Base-by-base conservation (phyloP, 805 yeast genomes). In the Saccharomycopsis lassenensis region DNA sequence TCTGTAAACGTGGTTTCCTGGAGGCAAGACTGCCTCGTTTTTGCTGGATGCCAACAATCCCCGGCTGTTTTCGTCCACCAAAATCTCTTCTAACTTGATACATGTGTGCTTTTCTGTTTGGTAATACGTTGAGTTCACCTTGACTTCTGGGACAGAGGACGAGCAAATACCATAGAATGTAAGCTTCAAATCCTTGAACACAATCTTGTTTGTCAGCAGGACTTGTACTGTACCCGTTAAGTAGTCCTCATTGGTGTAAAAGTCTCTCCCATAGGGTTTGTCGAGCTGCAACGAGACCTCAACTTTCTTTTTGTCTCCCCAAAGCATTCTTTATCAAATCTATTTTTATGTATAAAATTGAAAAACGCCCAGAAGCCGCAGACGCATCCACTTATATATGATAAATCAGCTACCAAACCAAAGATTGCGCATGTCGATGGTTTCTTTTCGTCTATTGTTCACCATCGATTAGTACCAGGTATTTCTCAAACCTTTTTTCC, bases 201-300 rank as follows among this genome's bases (percentile, higher is more conserved):
- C 7, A 16, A 38, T 28, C 22, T 35, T 29, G 8, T 11, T 5
- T 4, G 7, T 5, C 3, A 31, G 18, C 15, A 4, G 25, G 14
- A 38, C n/a, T 8, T 7, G 2, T 7, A 40, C 33, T 10, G 37
- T n/a, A 5, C 43, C 43, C n/a, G 26, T 10, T 14, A 40, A 29
- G 6, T 27, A 10, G 16, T 40, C 43, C n/a, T 26, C 28, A 22
- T 40, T 40, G 19, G 43, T 40, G 23, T 26, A 40, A 15, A 31
- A 32, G n/a, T 8, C 15, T 24, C 40, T 34, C 6, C 37, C 40
- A 10, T 11, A 14, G 7, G 43, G 43, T 8, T 36, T 19, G 23
- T 27, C 20, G 17, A 33, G 22, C 7, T 20, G 21, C 10, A 33
- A n/a, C 15, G 11, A 17, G n/a, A 33, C 11, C 16, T n/a, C 6